Conservation (phyloP, 2,329 filamentous ascomycete species). For the Colletotrichum sp. region DNA sequence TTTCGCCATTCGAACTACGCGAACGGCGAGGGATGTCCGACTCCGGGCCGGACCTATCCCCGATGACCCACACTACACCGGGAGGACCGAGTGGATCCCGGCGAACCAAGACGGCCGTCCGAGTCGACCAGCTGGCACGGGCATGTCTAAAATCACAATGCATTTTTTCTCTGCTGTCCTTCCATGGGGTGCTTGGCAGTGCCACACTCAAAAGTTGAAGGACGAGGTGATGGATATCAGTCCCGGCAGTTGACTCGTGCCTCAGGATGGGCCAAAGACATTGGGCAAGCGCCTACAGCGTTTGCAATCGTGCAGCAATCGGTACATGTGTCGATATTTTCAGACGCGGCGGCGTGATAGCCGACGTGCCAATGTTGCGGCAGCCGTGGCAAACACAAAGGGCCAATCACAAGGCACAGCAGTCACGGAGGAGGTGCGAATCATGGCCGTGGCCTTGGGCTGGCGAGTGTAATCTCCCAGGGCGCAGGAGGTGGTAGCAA, state of each 20-base stretch:
- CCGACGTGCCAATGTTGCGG: not conserved
- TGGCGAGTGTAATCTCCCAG: not conserved
- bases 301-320: not conserved
- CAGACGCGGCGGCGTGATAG: not conserved
- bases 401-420: not conserved
- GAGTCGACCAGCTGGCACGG: not conserved
- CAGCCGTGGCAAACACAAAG: not conserved
- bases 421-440: not conserved
- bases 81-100: not conserved
- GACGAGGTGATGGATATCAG: not conserved
- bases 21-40: not conserved
- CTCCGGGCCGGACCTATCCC: not conserved
- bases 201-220: not conserved
- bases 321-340: conserved; percentile 26
- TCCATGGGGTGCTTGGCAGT: not conserved
- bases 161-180: not conserved
- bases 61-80: not conserved
- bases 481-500: not conserved
- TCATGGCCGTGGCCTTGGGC: not conserved
- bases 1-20: not conserved
- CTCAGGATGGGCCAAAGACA: not conserved
- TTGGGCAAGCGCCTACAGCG: conserved; percentile 23
- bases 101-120: not conserved
- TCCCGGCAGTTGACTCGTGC: not conserved
- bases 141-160: not conserved